phyloP scores from a whole-genome alignment of 345 rosid genomes.

The Aegle marmelos region DNA sequence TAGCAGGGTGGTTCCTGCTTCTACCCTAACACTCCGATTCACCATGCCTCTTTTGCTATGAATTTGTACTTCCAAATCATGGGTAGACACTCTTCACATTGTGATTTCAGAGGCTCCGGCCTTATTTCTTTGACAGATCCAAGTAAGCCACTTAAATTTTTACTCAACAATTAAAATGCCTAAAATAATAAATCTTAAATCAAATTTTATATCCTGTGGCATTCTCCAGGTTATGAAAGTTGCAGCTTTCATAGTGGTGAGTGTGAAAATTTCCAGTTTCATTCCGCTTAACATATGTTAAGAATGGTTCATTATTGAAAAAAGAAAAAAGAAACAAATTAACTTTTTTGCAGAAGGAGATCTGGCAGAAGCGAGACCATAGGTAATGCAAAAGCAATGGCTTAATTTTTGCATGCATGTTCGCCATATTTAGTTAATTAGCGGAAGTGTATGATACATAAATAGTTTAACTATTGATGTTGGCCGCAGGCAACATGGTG shows the following conservation, averaged over 20 bases:
- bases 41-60: constrained; percentile 23
- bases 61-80: constrained; percentile 6
- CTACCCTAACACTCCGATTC: constrained; percentile 6
- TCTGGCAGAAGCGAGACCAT: constrained; percentile 5
- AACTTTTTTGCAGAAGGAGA: constrained; percentile 14
- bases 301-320: background rate
- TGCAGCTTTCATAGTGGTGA: constrained; percentile 21
- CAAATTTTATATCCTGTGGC: background rate
- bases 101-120: constrained; percentile 11
- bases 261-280: background rate
- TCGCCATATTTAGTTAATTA: background rate
- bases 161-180: background rate
- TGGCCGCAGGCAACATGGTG: constrained; percentile 10
- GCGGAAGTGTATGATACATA: no score
- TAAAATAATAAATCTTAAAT: background rate
- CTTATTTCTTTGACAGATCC: constrained; percentile 16
- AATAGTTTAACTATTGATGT: no score
- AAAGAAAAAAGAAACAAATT: background rate
- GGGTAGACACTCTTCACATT: background rate
- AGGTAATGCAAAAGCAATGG: background rate
- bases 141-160: constrained; percentile 1
- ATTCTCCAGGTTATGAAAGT: constrained; percentile 23
- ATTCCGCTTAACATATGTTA: background rate
- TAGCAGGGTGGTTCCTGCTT: constrained; percentile 20
- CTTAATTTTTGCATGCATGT: background rate